Conservation (phyloP, 768 basidiomycete genomes). For the Chalciporus pseudorubinellus region DNA sequence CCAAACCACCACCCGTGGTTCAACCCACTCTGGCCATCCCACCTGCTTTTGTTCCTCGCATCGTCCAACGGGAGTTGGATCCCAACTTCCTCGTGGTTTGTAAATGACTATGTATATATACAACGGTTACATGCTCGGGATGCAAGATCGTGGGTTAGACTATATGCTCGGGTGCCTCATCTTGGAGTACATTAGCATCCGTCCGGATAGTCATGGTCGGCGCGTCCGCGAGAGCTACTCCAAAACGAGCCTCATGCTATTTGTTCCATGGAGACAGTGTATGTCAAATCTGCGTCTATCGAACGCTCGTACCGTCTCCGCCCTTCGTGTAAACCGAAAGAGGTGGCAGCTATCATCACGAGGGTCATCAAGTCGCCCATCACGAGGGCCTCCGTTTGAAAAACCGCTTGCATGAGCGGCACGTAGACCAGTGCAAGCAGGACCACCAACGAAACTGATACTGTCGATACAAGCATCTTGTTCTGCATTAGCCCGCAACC, state of each 20-base stretch:
- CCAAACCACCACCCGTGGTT: conserved; percentile 15
- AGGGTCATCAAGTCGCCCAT: conserved; percentile 68
- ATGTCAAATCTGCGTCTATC: conserved; percentile 52
- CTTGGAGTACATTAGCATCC: conserved; percentile 1
- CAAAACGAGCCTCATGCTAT: conserved; percentile 44
- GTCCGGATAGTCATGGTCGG: neutral
- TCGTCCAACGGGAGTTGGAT: neutral
- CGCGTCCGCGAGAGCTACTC: too few species aligned
- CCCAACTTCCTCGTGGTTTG: neutral
- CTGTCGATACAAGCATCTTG: conserved; percentile 85
- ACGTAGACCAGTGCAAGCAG: conserved; percentile 88
- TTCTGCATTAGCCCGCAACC: conserved; percentile 82
- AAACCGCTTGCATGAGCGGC: conserved; percentile 85
- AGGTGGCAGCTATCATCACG: conserved; percentile 60
- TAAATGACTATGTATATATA: neutral
- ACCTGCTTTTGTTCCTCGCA: conserved; percentile 26
- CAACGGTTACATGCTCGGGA: conserved; percentile 1
- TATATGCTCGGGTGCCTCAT: conserved; percentile 7
- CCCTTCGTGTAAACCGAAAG: conserved; percentile 72
- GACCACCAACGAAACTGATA: conserved; percentile 79
- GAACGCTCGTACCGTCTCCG: conserved; percentile 75
- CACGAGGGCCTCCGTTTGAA: conserved; percentile 86
- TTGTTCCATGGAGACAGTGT: conserved; percentile 52
- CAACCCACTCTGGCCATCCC: conserved; percentile 25
- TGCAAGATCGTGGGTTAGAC: conserved; percentile 3